Evolutionary conservation across 805 yeast genomes (phyloP), one percentile per base, ranked within the genome.

Genomic region (Suhomyces xylopsoci): DNA sequence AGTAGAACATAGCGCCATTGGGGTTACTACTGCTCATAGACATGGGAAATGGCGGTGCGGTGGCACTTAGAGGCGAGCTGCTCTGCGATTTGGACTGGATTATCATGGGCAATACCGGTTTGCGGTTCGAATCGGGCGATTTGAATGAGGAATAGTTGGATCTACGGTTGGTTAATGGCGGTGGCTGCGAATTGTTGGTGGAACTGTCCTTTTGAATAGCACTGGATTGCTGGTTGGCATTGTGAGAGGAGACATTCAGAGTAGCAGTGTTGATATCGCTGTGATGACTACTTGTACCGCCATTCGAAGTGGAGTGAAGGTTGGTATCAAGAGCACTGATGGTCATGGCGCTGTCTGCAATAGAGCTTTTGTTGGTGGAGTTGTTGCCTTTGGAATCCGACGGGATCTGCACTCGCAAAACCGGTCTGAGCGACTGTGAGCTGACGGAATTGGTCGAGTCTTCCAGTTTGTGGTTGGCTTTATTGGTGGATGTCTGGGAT

Each of bases 351-450:
- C 80, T 65, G 63, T 76, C 74, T 51, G 69, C 53, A n/a, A 55
- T 66, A 56, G 58, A 65, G 40, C 64, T 62, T 47, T 55, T 61
- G 24, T 50, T 48, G 12, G 47, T 49, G 25, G 25, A n/a, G 7
- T 48, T 32, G 36, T 50, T 51, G 1, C 66, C 61, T 51, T 72
- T 71, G 50, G 70, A 56, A 61, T 77, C 82, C 5, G 70, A 71
- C 1, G 90, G 90, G n/a, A 85, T 85, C 58, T 83, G 83, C 9
- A 85, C 85, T 51, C 88, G 67, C 45, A 85, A 67, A 1, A 84
- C 77, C 1, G 90, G 90, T 54, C 90, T 67, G 47, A 57, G 62
- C 55, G 59, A 60, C 54, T 60, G 62, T 26, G 56, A 58, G 45
- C 59, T 51, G 32, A 53, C 50, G 15, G 57, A 48, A 36, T 42